Base-by-base conservation (phyloP, 495 filamentous ascomycete genomes). In the Rhizodiscina lignyota region DNA sequence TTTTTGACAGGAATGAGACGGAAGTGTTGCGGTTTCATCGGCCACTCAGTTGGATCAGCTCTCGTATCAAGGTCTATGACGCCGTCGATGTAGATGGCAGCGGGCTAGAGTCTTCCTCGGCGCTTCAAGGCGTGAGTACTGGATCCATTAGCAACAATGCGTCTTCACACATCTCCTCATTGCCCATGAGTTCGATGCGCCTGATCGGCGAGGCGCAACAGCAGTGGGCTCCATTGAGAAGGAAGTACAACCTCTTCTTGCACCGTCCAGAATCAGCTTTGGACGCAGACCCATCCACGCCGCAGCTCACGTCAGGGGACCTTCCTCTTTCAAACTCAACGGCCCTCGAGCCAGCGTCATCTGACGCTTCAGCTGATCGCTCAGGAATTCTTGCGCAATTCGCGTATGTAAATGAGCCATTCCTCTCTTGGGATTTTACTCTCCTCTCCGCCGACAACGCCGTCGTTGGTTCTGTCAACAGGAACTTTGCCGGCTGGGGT, bases 241-340 rank as follows among this genome's bases (percentile, higher is more conserved):
- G 76, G 8, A 78, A 77, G 53, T 80, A 80, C 50, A 73, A 78
- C 38, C 58, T 80, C 1, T 79, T 77, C 49, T 60, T 71, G 5
- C 65, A 63, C 36, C 60, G 57, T 32, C 30, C 49, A 36, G 2
- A 16, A 38, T 3, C 34, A 45, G 11, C 29, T 44, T 3, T 30
- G 62, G 18, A 15, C 36, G 12, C 42, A 48, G 22, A 51, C 58
- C 11, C 21, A 36, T 4, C 5, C 57, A 42, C 16, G 2, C 49
- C 39, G 4, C 48, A 47, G 19, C 45, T 66, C 13, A 38, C 65
- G 12, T 57, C 70, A 8, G 55, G 60, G 10, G n/a, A n/a, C n/a
- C n/a, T 64, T 4, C 57, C 63, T 4, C 43, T 68, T 11, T 68
- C 69, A 0, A 48, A 59, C 34, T 42, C 61, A n/a, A n/a, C n/a